These are phyloP conservation scores for Blastomyces percursus DNA, from an alignment of 2,329 filamentous ascomycete genomes.

Conservation along the genomic window DNA sequence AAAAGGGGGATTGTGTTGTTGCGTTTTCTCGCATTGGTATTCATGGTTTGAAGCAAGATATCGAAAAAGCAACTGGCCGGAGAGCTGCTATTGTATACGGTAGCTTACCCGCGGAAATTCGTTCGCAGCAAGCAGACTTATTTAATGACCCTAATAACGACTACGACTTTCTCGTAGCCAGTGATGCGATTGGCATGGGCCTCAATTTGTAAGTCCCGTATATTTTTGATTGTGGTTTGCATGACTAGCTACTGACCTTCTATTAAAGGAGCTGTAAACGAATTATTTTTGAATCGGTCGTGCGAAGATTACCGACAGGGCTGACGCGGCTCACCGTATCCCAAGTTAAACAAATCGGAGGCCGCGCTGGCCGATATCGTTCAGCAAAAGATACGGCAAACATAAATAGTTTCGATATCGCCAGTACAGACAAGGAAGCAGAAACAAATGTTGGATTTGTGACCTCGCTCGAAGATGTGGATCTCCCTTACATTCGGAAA, in stretches of 20 bases:
- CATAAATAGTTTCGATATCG: constrained; percentile 21
- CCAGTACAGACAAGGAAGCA: constrained; percentile 16
- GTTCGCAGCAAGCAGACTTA: constrained; percentile 77
- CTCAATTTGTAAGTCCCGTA: constrained; percentile 60
- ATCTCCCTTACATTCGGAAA: constrained; percentile 51
- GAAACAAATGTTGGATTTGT: constrained; percentile 54
- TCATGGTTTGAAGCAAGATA: constrained; percentile 64
- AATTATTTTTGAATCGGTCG: constrained; percentile 69
- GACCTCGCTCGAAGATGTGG: constrained; percentile 62
- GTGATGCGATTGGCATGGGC: constrained; percentile 95
- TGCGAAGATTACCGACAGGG: constrained; percentile 57
- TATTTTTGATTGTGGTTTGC: not conserved
- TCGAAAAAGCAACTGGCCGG: constrained; percentile 64
- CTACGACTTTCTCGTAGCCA: constrained; percentile 88
- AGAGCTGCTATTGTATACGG: constrained; percentile 92
- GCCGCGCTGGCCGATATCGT: constrained; percentile 77
- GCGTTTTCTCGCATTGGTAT: constrained; percentile 74
- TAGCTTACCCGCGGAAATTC: constrained; percentile 78
- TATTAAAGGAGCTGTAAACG: constrained; percentile 60
- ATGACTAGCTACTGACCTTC: constrained; percentile 4
- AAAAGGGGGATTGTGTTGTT: constrained; percentile 86
- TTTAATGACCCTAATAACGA: constrained; percentile 96
- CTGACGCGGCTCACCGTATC: constrained; percentile 54
- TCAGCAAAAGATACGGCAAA: constrained; percentile 48
- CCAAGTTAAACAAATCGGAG: constrained; percentile 89